Evolutionary conservation across 75 land plant genomes (phyloP), one percentile per base, ranked within the genome.

Genomic region (Adiantum capillusveneris): DNA sequence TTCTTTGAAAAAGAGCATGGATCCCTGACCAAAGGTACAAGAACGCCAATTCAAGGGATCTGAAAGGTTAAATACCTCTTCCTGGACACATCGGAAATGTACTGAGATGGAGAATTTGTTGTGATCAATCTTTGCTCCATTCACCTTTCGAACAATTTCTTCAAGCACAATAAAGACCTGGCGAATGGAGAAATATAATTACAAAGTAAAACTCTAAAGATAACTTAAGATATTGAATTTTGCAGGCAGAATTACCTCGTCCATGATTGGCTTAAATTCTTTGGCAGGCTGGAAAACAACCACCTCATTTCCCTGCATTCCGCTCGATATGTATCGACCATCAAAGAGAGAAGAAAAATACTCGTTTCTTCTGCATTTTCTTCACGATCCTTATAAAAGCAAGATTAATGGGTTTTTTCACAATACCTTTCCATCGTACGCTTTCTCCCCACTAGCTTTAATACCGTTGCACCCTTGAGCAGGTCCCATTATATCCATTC

Each of bases 401-500:
- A n/a, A n/a, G n/a, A n/a, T n/a, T n/a, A n/a, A n/a, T n/a, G n/a
- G n/a, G n/a, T n/a, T n/a, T n/a, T n/a, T n/a, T n/a, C n/a, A 34
- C 7, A 12, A 7, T 26, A 62, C 55, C 37, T 44, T 62, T 41
- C 20, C 53, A 44, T 62, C 64, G 16, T 9, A 11, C 22, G 25
- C 17, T 62, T 25, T 41, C 16, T 25, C 24, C 6, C 56, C 64
- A 2, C 44, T 20, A 11, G 44, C 53, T 12, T 34, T 45, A 18
- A 62, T 6, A 6, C 53, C 55, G 22, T 44, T 6, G 0, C 44
- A 67, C 0, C 50, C 48, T 45, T 64, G 67, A 22, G 75, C 56
- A 18, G 89, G 89, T 14, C 83, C 87, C 65, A 62, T 74, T 58
- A 86, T 86, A 76, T 86, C 90, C 90, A 86, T 86, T 17, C 90